A percentile compares a stretch with the other conserved stretches of the same genome.
Conservation (phyloP, 2,329 filamentous ascomycete genomes). For the Scleromitrula shiraiana region DNA sequence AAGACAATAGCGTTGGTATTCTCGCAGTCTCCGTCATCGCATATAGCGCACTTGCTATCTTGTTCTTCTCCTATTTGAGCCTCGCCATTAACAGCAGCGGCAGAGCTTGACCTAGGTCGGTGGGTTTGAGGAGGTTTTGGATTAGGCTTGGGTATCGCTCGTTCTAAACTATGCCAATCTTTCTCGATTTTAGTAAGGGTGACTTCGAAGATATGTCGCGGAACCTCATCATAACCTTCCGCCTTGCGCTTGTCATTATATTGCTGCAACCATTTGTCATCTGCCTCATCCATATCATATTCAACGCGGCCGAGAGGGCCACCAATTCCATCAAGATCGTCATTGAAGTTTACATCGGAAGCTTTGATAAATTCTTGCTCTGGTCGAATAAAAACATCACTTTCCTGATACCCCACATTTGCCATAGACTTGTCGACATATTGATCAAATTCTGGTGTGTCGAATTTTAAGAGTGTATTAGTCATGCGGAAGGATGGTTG, state of each 20-base stretch:
- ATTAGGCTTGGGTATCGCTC: constrained; percentile 92
- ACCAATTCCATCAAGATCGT: constrained; percentile 45
- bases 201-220: constrained; percentile 91
- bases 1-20: constrained; percentile 99
- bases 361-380: constrained; percentile 64
- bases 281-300: constrained; percentile 99
- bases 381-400: constrained; percentile 75
- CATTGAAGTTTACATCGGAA: constrained; percentile 49
- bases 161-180: constrained; percentile 94
- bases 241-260: constrained; percentile 71
- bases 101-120: constrained; percentile 83
- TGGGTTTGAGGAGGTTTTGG: constrained; percentile 94
- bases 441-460: constrained; percentile 78
- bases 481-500: constrained; percentile 67
- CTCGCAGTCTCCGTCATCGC: constrained; percentile 98
- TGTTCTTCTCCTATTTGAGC: constrained; percentile 82
- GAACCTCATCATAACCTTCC: constrained; percentile 72
- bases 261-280: constrained; percentile 88
- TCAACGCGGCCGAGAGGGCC: constrained; percentile 73
- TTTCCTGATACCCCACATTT: constrained; percentile 92
- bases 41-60: constrained; percentile 95
- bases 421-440: constrained; percentile 97
- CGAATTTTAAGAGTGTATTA: constrained; percentile 72
- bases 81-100: constrained; percentile 92
- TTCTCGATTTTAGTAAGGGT: constrained; percentile 99